Conservation (phyloP, 2,329 filamentous ascomycete genomes). For the Beauveria caledonica region DNA sequence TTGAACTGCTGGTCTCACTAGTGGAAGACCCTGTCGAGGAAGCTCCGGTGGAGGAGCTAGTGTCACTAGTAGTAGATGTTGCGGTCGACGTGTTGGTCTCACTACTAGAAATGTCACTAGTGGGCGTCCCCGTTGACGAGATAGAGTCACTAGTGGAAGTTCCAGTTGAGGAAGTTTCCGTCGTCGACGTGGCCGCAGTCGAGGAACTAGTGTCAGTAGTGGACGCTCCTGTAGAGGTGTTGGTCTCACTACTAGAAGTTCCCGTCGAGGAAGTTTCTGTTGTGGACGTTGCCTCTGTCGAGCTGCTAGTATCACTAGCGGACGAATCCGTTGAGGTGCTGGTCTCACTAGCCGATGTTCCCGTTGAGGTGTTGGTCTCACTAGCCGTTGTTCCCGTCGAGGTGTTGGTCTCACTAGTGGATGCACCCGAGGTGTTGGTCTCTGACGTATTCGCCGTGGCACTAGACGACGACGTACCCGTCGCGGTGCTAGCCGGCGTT, state of each 20-base stretch:
- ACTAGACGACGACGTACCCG: too few species aligned
- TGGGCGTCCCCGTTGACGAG: too few species aligned
- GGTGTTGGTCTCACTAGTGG: not conserved
- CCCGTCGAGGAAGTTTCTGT: not conserved
- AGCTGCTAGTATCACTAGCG: not conserved
- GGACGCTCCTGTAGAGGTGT: not conserved
- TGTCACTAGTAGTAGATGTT: not conserved
- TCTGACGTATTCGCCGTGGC: too few species aligned
- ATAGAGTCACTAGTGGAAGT: not conserved
- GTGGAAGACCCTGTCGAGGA: too few species aligned
- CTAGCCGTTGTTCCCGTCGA: not conserved
- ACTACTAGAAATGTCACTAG: not conserved
- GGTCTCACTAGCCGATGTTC: not conserved
- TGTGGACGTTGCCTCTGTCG: not conserved
- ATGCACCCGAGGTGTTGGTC: not conserved
- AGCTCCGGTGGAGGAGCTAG: not conserved
- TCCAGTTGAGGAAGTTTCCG: not conserved
- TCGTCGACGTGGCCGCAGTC: too few species aligned
- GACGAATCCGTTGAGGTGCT: not conserved
- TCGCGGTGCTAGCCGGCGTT: not conserved
- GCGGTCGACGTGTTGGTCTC: not conserved
- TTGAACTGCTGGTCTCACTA: too few species aligned
- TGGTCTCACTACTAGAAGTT: not conserved
- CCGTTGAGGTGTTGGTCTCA: not conserved
- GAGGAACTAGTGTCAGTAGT: not conserved